Evolutionary conservation across 805 yeast genomes (phyloP).

Genomic region (Ogataea ganodermae): DNA sequence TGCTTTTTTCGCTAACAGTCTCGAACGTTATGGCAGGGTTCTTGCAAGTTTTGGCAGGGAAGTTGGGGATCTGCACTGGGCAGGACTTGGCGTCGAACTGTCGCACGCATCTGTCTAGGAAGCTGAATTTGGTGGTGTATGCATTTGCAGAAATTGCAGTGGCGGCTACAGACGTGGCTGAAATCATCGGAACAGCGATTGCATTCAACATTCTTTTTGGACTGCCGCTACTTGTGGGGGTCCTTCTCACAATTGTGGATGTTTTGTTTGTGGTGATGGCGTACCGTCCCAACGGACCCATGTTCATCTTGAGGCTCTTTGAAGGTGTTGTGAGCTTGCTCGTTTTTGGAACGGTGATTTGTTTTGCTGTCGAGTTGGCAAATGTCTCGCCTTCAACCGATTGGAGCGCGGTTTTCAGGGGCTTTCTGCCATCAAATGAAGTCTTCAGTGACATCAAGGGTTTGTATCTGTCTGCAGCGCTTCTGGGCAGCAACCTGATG

Average conservation of each 20-base stretch:
- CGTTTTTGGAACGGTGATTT: slow-evolving; percentile 79
- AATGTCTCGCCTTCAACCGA: slow-evolving; percentile 60
- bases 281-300: slow-evolving; percentile 80
- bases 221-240: slow-evolving; percentile 82
- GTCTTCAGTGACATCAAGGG: slow-evolving; percentile 61
- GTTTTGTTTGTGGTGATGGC: slow-evolving; percentile 85
- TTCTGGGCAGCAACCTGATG: slow-evolving; percentile 93
- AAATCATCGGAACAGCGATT: slow-evolving; percentile 97
- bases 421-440: slow-evolving; percentile 59
- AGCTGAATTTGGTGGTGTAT: slow-evolving; percentile 63
- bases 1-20: slow-evolving; percentile 74
- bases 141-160: slow-evolving; percentile 86
- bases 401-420: slow-evolving; percentile 62
- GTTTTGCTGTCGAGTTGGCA: slow-evolving; percentile 77
- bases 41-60: slow-evolving; percentile 81
- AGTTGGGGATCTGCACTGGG: slow-evolving; percentile 93
- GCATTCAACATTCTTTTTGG: slow-evolving; percentile 81
- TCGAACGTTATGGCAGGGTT: slow-evolving; percentile 87
- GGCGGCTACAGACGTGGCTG: slow-evolving; percentile 94
- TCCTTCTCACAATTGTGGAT: slow-evolving; percentile 80
- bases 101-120: slow-evolving; percentile 66
- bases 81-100: slow-evolving; percentile 88
- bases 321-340: slow-evolving; percentile 79
- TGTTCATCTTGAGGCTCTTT: slow-evolving; percentile 73
- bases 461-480: slow-evolving; percentile 76